These are phyloP conservation scores for Galerina marginata DNA, from an alignment of 768 basidiomycete species.

Conservation along the genomic window DNA sequence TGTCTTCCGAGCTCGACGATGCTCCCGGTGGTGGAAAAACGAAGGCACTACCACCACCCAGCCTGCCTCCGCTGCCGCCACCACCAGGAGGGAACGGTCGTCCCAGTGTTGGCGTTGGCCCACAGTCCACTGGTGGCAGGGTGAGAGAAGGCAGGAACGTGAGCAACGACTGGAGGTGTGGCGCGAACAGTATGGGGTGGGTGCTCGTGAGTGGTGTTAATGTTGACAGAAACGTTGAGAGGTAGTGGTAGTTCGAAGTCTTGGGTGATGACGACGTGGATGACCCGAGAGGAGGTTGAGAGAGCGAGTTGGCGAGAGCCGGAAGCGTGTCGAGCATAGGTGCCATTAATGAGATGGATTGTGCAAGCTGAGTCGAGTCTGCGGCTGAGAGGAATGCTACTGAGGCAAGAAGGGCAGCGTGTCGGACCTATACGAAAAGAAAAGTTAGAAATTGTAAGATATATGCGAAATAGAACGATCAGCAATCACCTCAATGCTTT, in stretches of 20 bases:
- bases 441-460: background rate
- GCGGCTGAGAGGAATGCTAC: constrained; percentile 71
- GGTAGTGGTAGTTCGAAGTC: constrained; percentile 47
- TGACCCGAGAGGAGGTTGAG: constrained; percentile 31
- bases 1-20: constrained; percentile 23
- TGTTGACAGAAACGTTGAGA: constrained; percentile 69
- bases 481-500: constrained; percentile 60
- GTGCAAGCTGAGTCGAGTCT: constrained; percentile 64
- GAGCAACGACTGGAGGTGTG: constrained; percentile 71
- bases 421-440: constrained; percentile 58
- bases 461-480: background rate
- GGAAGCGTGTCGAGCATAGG: constrained; percentile 81
- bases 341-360: constrained; percentile 62
- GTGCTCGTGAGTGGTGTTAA: constrained; percentile 74
- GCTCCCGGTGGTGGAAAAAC: constrained; percentile 42
- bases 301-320: constrained; percentile 47
- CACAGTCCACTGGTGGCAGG: constrained; percentile 59
- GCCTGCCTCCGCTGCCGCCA: constrained; percentile 28
- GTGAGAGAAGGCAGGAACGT: constrained; percentile 74
- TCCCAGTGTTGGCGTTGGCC: constrained; percentile 55
- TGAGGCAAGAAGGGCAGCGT: constrained; percentile 72
- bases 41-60: constrained; percentile 32
- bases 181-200: constrained; percentile 73
- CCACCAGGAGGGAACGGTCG: constrained; percentile 46
- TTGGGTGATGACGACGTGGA: constrained; percentile 23